Percentiles rank a stretch among this genome's conserved stretches.
phyloP scores from a whole-genome alignment of 2,329 filamentous ascomycete genomes.

The Bipolaris victoriae region DNA sequence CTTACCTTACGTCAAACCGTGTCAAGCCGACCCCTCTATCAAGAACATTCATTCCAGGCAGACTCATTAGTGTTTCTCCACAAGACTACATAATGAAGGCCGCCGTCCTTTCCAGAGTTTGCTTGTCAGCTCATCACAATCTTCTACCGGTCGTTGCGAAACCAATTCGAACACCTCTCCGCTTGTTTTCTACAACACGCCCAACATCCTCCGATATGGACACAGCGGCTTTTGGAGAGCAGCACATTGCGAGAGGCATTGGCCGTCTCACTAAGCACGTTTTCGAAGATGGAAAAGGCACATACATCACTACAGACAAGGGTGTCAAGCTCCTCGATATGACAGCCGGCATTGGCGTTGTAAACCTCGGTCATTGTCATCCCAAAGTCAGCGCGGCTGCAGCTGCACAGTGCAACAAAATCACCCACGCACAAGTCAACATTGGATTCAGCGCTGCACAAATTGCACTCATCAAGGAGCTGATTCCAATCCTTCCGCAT shows the following conservation, averaged over 20 bases:
- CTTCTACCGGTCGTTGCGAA: constrained; percentile 20
- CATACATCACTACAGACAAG: constrained; percentile 40
- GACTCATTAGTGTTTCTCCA: neutral
- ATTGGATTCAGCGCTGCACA: constrained; percentile 40
- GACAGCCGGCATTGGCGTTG: constrained; percentile 38
- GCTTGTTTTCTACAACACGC: constrained; percentile 29
- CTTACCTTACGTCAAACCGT: constrained; percentile 14
- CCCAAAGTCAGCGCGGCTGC: constrained; percentile 40
- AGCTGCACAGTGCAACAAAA: constrained; percentile 39
- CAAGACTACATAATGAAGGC: constrained; percentile 7
- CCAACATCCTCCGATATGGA: constrained; percentile 25
- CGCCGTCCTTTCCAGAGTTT: constrained; percentile 19
- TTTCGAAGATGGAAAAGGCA: constrained; percentile 38
- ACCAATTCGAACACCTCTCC: constrained; percentile 9
- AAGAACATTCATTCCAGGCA: neutral
- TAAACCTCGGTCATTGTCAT: constrained; percentile 41
- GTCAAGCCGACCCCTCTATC: constrained; percentile 1
- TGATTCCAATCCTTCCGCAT: constrained; percentile 38
- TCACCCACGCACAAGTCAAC: constrained; percentile 40
- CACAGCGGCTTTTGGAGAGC: constrained; percentile 34
- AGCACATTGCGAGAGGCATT: constrained; percentile 41
- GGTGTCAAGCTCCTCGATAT: constrained; percentile 41
- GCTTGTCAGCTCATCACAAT: constrained; percentile 20
- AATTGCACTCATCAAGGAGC: constrained; percentile 35
- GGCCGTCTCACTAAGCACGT: constrained; percentile 41